Percentiles rank a stretch among this genome's conserved stretches.
phyloP scores from a whole-genome alignment of 2,329 filamentous ascomycete species.

The Aureobasidium namibiae region DNA sequence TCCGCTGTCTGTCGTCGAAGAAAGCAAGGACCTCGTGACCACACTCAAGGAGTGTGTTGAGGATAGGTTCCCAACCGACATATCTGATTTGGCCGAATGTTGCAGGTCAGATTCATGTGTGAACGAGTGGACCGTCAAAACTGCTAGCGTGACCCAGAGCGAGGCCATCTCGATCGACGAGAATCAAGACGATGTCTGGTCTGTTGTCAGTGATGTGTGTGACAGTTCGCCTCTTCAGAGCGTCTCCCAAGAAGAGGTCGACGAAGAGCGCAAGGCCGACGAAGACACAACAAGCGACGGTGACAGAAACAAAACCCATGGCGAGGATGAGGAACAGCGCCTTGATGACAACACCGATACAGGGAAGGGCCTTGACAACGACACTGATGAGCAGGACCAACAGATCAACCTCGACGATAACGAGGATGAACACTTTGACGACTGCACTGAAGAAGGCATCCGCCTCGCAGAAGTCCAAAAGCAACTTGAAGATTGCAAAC shows the following conservation, averaged over 20 bases:
- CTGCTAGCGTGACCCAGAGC: not conserved
- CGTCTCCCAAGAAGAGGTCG: too few relatives aligned
- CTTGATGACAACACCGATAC: not conserved
- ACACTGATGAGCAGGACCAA: not conserved
- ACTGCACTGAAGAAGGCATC: not conserved
- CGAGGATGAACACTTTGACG: not conserved
- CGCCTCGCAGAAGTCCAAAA: not conserved
- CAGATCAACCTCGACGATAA: not conserved
- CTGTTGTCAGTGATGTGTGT: not conserved
- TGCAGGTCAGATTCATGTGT: too few relatives aligned
- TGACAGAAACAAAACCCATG: too few relatives aligned
- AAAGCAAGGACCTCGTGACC: too few relatives aligned
- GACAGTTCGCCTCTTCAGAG: too few relatives aligned
- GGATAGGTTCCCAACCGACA: too few relatives aligned
- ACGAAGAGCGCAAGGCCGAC: too few relatives aligned
- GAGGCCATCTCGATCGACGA: not conserved
- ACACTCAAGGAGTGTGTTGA: too few relatives aligned
- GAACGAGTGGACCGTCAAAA: too few relatives aligned
- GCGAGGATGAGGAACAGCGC: not conserved
- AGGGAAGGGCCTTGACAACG: not conserved
- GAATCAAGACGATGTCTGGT: not conserved
- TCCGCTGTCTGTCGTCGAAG: too few relatives aligned
- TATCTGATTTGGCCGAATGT: too few relatives aligned
- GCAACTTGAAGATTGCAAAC: not conserved
- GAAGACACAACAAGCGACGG: too few relatives aligned